Evolutionary conservation across 2,329 filamentous ascomycete genomes (phyloP).

Genomic region (Penicillium sp.): DNA sequence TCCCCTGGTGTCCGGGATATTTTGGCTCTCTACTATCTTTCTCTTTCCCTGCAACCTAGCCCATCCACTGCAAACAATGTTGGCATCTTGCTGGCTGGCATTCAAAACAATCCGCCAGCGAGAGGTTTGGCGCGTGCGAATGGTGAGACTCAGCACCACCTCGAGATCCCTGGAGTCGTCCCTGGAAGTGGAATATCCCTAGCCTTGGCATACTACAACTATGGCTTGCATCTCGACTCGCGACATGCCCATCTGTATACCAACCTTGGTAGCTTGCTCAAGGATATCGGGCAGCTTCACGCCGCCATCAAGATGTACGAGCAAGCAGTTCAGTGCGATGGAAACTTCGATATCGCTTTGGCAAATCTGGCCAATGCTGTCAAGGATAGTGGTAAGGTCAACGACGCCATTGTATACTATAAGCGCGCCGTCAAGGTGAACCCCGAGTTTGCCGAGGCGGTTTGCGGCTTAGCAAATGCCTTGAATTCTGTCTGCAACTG

Average conservation of each 20-base stretch:
- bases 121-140: conserved; percentile 36
- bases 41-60: conserved; percentile 88
- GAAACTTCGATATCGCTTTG: conserved; percentile 92
- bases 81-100: conserved; percentile 90
- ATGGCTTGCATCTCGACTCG: conserved; percentile 80
- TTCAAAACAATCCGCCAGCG: conserved; percentile 65
- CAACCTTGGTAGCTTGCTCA: conserved; percentile 89
- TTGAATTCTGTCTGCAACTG: conserved; percentile 96
- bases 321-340: conserved; percentile 85
- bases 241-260: conserved; percentile 96
- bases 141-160: conserved; percentile 43
- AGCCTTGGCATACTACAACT: conserved; percentile 91
- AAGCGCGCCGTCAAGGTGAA: conserved; percentile 86
- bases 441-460: conserved; percentile 92
- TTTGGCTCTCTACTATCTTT: conserved; percentile 90
- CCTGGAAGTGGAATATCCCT: conserved; percentile 85
- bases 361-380: conserved; percentile 97
- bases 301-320: conserved; percentile 97
- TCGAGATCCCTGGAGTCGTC: conserved; percentile 70
- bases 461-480: conserved; percentile 91
- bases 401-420: conserved; percentile 90
- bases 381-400: conserved; percentile 90
- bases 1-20: conserved; percentile 85
- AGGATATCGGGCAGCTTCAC: conserved; percentile 91
- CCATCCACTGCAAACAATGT: conserved; percentile 98